These are phyloP conservation scores for Dillenia suffruticosa DNA, from an alignment of 164 flowering plant genomes.

Conservation along the genomic window DNA sequence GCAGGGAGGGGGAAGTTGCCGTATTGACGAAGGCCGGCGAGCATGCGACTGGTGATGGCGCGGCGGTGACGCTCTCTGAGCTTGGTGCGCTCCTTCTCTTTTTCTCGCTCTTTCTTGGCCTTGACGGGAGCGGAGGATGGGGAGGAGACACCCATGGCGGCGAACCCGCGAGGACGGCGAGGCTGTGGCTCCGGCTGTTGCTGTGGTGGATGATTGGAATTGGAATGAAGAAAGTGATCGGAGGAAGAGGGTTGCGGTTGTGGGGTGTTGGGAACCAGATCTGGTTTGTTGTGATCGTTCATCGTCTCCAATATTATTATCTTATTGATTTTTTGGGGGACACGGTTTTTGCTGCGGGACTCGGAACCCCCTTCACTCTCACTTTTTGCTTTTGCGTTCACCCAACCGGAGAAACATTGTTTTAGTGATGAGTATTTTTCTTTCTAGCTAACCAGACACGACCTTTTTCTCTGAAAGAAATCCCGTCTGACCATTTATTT, in stretches of 20 bases:
- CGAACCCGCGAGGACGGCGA: conserved; percentile 60
- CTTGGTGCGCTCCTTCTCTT: conserved; percentile 72
- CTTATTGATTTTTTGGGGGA: too few relatives aligned
- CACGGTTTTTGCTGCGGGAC: too few relatives aligned
- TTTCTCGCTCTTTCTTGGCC: conserved; percentile 62
- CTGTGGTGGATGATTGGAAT: conserved; percentile 20
- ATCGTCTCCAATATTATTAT: too few relatives aligned
- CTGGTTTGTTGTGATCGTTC: too few relatives aligned
- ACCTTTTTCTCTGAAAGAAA: too few relatives aligned
- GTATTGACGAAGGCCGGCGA: conserved; percentile 66
- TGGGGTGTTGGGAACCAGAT: conserved; percentile 24
- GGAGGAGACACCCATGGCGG: conserved; percentile 39
- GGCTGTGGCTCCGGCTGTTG: conserved; percentile 20
- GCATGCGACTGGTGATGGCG: conserved; percentile 70
- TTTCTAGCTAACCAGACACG: too few relatives aligned
- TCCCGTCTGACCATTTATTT: too few relatives aligned
- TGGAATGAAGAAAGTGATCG: conserved; percentile 22
- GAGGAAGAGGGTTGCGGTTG: conserved; percentile 26
- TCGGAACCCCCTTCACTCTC: too few relatives aligned
- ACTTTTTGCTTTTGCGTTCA: too few relatives aligned
- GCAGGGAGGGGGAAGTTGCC: conserved; percentile 77
- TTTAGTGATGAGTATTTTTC: too few relatives aligned
- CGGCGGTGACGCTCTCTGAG: conserved; percentile 71
- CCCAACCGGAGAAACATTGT: too few relatives aligned
- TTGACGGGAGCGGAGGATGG: conserved; percentile 16